A percentile compares a stretch with the other conserved stretches of the same genome.
phyloP scores from a whole-genome alignment of 495 filamentous ascomycete species.

The Lasiosphaeria miniovina region DNA sequence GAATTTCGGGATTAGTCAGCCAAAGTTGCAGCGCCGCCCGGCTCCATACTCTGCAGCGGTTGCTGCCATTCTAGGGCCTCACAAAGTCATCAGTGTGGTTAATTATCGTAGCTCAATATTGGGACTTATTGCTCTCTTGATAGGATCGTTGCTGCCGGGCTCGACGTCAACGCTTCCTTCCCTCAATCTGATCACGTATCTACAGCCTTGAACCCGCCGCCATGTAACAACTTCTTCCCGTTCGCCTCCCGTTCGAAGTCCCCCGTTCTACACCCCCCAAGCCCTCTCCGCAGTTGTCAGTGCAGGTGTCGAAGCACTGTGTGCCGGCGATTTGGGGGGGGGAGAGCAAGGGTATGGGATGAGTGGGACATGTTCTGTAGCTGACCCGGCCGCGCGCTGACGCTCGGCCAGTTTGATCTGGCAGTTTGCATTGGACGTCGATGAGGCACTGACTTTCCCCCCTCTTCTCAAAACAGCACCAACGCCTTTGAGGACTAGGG shows the following conservation, averaged over 20 bases:
- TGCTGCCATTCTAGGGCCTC: neutral
- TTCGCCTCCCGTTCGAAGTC: neutral
- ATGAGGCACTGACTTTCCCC: too few species aligned
- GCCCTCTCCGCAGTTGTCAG: neutral
- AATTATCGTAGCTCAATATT: neutral
- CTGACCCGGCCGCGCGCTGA: too few species aligned
- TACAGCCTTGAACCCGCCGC: neutral
- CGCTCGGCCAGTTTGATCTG: too few species aligned
- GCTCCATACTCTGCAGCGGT: neutral
- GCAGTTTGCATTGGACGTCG: too few species aligned
- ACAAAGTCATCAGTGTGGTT: neutral
- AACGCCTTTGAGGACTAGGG: too few species aligned
- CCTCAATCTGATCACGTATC: too few species aligned
- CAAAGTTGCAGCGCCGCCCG: constrained; percentile 2
- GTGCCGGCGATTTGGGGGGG: neutral
- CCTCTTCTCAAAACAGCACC: too few species aligned
- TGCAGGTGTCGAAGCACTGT: neutral
- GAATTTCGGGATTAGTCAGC: constrained; percentile 10
- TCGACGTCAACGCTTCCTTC: too few species aligned
- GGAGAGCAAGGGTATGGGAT: neutral
- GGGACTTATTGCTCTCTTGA: neutral
- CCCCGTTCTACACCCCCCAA: neutral
- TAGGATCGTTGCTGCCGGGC: too few species aligned
- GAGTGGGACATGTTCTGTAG: too few species aligned
- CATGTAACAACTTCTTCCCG: neutral